Evolutionary conservation across 345 rosid genomes (phyloP).

Genomic region (Rhodamnia argentea): DNA sequence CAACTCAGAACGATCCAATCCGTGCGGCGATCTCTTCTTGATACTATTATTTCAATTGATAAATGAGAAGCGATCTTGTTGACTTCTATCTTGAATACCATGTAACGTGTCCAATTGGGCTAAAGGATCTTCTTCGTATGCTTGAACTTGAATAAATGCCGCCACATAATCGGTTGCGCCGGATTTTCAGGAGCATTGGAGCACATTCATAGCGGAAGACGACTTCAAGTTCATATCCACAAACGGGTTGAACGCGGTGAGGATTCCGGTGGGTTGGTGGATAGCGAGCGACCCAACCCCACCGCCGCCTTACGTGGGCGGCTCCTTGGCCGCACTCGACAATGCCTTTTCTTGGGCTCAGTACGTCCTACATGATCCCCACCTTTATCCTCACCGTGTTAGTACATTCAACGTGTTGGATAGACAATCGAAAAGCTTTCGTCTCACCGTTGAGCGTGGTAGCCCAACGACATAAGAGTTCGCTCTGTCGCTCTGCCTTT

Average conservation of each 20-base stretch:
- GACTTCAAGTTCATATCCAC: slow-evolving; percentile 51
- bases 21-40: not conserved
- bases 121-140: not conserved
- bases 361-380: slow-evolving; percentile 6
- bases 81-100: not conserved
- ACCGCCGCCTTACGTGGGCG: slow-evolving; percentile 44
- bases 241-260: slow-evolving; percentile 39
- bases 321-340: slow-evolving; percentile 46
- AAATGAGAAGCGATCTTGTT: not conserved
- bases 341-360: slow-evolving; percentile 52
- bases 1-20: not conserved
- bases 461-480: too few species aligned
- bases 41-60: not conserved
- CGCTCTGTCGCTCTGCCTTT: too few species aligned
- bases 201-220: slow-evolving; percentile 41
- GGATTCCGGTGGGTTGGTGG: slow-evolving; percentile 74
- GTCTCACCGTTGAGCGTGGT: too few species aligned
- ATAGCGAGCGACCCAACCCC: slow-evolving; percentile 49
- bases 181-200: slow-evolving; percentile 44
- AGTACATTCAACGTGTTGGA: too few species aligned
- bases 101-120: not conserved
- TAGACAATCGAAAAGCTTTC: too few species aligned
- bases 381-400: too few species aligned
- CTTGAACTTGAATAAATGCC: not conserved
- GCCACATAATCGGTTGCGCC: not conserved